Evolutionary conservation across 192 early-diverging fungal genomes (phyloP), one percentile per base, ranked within the genome.

Genomic region (Phlyctochytrium planicorne): DNA sequence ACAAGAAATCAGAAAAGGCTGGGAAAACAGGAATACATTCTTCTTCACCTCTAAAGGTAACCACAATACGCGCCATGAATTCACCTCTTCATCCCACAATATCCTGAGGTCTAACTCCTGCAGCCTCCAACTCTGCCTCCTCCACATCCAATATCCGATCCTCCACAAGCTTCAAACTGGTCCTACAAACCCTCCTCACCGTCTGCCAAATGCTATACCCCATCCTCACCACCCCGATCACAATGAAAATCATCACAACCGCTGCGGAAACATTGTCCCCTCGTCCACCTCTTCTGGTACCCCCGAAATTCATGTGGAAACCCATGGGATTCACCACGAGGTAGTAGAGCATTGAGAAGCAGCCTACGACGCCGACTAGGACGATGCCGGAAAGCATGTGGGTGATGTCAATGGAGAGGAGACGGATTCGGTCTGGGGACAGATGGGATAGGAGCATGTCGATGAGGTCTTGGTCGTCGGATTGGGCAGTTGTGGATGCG

Each of bases 111-210:
- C n/a, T n/a, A n/a, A n/a, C n/a, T n/a, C n/a, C n/a, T n/a, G n/a
- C n/a, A n/a, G n/a, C n/a, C n/a, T n/a, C n/a, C n/a, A n/a, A n/a
- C n/a, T n/a, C n/a, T n/a, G n/a, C 68, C 1, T 69, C 68, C 3
- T 30, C 60, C 0, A 63, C 40, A 23, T 69, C 68, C 30, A 69
- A 34, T 16, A 69, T 69, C 24, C 60, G 34, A 12, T 33, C 34
- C 34, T 69, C 68, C 24, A 69, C 36, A 34, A 62, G 30, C 30
- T 62, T 40, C 68, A 69, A 62, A 53, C 68, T 69, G 20, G 30
- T 23, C 3, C 33, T 20, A 23, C 29, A n/a, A 27, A 69, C 16
- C 4, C 12, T 10, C 24, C 36, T 25, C 1, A 61, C 56, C 30
- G 23, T 35, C 25, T 68, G 59, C 24, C 27, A 69, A 10, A 69